These are phyloP conservation scores for Alternaria angustiovoidea DNA, from an alignment of 2,329 filamentous ascomycete genomes.

Conservation along the genomic window DNA sequence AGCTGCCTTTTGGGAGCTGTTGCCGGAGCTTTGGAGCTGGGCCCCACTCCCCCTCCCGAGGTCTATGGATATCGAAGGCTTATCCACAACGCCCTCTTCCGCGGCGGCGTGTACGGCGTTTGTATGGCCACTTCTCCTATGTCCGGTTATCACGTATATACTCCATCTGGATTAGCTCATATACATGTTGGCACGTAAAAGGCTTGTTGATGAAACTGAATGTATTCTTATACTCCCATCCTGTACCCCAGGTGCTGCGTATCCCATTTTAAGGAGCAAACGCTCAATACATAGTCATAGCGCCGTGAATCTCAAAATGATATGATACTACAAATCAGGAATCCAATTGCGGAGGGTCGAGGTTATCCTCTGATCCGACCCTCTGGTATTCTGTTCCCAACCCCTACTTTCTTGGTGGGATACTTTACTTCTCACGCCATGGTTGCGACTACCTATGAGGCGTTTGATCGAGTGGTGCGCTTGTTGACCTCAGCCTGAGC, in stretches of 20 bases:
- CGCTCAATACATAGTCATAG: conserved; percentile 41
- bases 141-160: neutral
- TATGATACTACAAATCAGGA: conserved; percentile 35
- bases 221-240: conserved; percentile 3
- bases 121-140: conserved; percentile 1
- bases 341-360: conserved; percentile 29
- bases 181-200: neutral
- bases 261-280: conserved; percentile 28
- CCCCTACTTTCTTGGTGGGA: neutral
- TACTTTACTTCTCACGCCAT: neutral
- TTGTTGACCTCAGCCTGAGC: conserved; percentile 74
- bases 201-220: neutral
- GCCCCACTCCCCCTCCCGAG: conserved; percentile 18
- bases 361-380: conserved; percentile 22
- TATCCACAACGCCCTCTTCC: conserved; percentile 12
- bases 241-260: conserved; percentile 22
- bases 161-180: neutral
- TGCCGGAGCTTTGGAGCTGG: conserved; percentile 9
- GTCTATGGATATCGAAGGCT: conserved; percentile 19
- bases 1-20: conserved; percentile 14
- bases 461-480: conserved; percentile 60
- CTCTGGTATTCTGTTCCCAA: conserved; percentile 25
- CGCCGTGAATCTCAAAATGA: conserved; percentile 38
- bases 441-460: conserved; percentile 30
- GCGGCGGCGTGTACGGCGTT: conserved; percentile 11